These are phyloP conservation scores for Trichosporon asahii DNA, from an alignment of 1,284 basidiomycete genomes.

Conservation along the genomic window DNA sequence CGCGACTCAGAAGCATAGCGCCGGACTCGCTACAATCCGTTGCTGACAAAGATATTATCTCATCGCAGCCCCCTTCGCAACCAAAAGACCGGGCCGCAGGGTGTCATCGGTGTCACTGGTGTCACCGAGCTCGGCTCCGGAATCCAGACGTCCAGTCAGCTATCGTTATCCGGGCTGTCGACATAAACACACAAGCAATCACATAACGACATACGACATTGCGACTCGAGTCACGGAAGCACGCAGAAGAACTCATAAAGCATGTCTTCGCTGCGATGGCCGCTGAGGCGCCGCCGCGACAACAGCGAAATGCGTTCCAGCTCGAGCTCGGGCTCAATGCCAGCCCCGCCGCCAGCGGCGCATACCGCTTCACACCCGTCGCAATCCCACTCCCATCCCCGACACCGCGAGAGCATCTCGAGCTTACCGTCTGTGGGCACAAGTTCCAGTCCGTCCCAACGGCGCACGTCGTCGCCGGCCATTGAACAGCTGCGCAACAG, in stretches of 20 bases:
- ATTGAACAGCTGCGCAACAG: conserved; percentile 12
- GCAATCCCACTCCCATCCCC: not conserved
- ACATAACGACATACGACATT: not conserved
- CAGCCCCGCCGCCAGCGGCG: not conserved
- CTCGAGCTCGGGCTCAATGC: not conserved
- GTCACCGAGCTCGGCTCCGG: not conserved
- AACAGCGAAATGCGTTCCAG: not conserved
- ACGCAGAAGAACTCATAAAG: not conserved
- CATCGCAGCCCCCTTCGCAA: not conserved
- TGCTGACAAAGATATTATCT: not conserved
- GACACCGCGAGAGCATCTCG: not conserved
- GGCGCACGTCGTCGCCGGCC: conserved; percentile 11
- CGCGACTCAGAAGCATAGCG: not conserved
- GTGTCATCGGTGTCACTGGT: not conserved
- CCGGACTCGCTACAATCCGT: not conserved
- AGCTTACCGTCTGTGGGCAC: not conserved
- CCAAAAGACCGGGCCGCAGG: not conserved
- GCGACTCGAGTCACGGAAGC: not conserved
- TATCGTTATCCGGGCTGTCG: not conserved
- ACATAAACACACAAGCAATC: not conserved
- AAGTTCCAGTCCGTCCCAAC: not conserved
- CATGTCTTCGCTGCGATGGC: conserved; percentile 7
- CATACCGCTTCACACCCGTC: not conserved
- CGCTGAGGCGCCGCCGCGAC: not conserved
- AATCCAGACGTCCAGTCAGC: conserved; percentile 1